Evolutionary conservation across 2,329 filamentous ascomycete species (phyloP).

Genomic region (Clonostachys sp.): DNA sequence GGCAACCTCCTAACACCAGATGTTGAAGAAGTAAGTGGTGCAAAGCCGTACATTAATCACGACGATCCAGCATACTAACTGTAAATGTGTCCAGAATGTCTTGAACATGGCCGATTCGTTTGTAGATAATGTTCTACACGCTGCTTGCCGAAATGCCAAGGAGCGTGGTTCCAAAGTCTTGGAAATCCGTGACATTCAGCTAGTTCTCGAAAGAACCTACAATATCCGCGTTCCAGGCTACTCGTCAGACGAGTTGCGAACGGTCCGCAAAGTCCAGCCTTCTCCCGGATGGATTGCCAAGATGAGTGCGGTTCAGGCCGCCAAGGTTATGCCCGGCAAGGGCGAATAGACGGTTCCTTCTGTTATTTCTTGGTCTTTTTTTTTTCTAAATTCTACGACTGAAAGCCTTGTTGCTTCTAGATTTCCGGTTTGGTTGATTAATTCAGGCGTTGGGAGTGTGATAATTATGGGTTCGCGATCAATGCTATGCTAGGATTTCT

Average conservation of each 20-base stretch:
- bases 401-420: too few relatives aligned
- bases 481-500: too few relatives aligned
- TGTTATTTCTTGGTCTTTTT: too few relatives aligned
- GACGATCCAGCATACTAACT: conserved; percentile 5
- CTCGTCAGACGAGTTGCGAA: conserved; percentile 88
- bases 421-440: too few relatives aligned
- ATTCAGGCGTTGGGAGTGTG: too few relatives aligned
- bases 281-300: conserved; percentile 88
- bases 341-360: conserved; percentile 28
- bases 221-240: conserved; percentile 94
- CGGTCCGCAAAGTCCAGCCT: conserved; percentile 89
- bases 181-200: conserved; percentile 82
- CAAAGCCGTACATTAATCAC: background rate
- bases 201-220: conserved; percentile 78
- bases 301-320: conserved; percentile 93
- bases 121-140: conserved; percentile 83
- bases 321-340: conserved; percentile 71
- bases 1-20: conserved; percentile 81
- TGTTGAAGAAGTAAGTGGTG: conserved; percentile 77
- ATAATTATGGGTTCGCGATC: too few relatives aligned
- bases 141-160: conserved; percentile 88
- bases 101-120: conserved; percentile 90
- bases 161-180: conserved; percentile 85
- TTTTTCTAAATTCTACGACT: too few relatives aligned
- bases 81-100: conserved; percentile 58